Conservation (phyloP, 768 basidiomycete genomes). For the Kondoa malvinella region DNA sequence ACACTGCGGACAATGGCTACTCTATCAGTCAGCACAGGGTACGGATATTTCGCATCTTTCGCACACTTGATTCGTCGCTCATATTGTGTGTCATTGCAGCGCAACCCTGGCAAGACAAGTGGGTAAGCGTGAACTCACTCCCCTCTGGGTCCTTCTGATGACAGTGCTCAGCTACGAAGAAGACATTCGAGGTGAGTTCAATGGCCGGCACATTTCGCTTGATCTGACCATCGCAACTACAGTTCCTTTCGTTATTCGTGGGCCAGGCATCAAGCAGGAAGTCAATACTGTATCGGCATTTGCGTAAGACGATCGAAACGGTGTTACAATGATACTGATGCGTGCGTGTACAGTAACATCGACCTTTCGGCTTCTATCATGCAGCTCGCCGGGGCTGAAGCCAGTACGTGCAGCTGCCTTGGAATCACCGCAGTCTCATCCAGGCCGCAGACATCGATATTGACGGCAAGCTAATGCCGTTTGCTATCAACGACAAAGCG, state of each 20-base stretch:
- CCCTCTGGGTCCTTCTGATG: too few species aligned
- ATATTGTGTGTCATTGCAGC: too few species aligned
- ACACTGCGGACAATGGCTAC: constrained; percentile 22
- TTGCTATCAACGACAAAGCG: neutral
- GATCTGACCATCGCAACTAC: too few species aligned
- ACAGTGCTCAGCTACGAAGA: too few species aligned
- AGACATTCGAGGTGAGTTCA: constrained; percentile 24
- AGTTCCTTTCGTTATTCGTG: neutral
- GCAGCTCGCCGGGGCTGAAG: constrained; percentile 20
- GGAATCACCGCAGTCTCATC: neutral
- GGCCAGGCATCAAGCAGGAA: neutral
- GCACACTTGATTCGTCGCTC: too few species aligned
- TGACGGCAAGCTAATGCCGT: constrained; percentile 14
- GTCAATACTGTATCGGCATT: neutral
- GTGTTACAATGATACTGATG: constrained; percentile 6
- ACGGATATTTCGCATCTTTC: too few species aligned
- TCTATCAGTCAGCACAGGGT: constrained; percentile 14
- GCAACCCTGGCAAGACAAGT: constrained; percentile 23
- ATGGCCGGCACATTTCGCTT: too few species aligned
- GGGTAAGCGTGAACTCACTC: too few species aligned
- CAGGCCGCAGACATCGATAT: constrained; percentile 17
- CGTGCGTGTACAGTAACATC: constrained; percentile 11
- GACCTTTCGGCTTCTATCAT: constrained; percentile 22
- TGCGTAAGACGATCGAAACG: neutral
- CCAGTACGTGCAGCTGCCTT: neutral